Percentiles rank a stretch among this genome's conserved stretches.
These are phyloP conservation scores for Metschnikowia reukaufii DNA, from an alignment of 805 yeast genomes.

Conservation along the genomic window DNA sequence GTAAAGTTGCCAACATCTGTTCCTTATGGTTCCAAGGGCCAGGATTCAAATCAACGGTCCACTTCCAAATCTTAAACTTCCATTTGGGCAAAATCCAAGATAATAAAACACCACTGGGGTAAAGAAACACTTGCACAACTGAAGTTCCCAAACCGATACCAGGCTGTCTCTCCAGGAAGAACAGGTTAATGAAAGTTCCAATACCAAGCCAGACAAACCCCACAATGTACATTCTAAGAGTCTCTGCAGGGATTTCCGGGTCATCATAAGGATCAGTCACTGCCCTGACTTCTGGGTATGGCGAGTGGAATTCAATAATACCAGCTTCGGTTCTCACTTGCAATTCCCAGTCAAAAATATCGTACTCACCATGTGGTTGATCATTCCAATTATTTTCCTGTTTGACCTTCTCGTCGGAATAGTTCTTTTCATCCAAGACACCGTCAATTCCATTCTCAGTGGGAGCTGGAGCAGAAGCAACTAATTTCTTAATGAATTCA, in stretches of 20 bases:
- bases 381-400: background rate
- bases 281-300: constrained; percentile 68
- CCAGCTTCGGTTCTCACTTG: constrained; percentile 8
- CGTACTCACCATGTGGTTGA: background rate
- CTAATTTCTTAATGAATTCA: constrained; percentile 27
- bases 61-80: constrained; percentile 15
- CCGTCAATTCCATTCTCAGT: background rate
- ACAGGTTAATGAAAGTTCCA: constrained; percentile 48
- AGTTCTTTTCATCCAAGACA: constrained; percentile 7
- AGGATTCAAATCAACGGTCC: background rate
- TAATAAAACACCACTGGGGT: constrained; percentile 58
- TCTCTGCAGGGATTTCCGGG: constrained; percentile 47
- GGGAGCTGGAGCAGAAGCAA: constrained; percentile 3
- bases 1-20: constrained; percentile 9
- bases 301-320: constrained; percentile 26
- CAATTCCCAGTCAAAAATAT: constrained; percentile 2
- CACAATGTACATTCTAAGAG: constrained; percentile 54
- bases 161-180: constrained; percentile 59
- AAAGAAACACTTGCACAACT: constrained; percentile 59
- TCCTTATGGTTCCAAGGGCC: constrained; percentile 11
- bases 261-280: constrained; percentile 56
- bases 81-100: constrained; percentile 35
- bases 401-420: constrained; percentile 15
- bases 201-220: constrained; percentile 55
- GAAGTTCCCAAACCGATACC: constrained; percentile 47